Evolutionary conservation across 768 basidiomycete species (phyloP).

Genomic region (Tricholoma saponaceum): DNA sequence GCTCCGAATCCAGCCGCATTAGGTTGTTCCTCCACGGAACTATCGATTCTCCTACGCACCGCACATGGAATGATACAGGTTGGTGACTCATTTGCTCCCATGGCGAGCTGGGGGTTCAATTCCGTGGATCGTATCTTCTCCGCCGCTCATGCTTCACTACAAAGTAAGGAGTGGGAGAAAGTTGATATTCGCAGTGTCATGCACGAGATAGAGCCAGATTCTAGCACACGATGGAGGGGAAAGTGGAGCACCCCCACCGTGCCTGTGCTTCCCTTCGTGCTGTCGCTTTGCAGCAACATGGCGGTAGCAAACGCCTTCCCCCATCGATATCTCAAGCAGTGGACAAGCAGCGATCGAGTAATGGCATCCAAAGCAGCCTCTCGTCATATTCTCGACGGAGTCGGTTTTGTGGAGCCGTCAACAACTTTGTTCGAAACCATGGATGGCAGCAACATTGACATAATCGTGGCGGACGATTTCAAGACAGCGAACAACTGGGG

Average conservation of each 20-base stretch:
- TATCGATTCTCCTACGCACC: background rate
- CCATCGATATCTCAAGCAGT: background rate
- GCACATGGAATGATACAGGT: background rate
- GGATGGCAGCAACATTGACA: background rate
- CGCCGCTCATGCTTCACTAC: background rate
- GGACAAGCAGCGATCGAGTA: background rate
- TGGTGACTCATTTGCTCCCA: background rate
- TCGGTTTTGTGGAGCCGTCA: conserved; percentile 1
- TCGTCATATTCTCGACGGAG: background rate
- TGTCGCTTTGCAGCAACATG: background rate
- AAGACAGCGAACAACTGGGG: conserved; percentile 17
- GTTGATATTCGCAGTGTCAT: background rate
- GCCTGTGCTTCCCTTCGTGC: conserved; percentile 3
- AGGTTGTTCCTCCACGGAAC: background rate
- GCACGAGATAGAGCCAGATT: conserved; percentile 1
- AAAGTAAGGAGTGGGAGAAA: background rate
- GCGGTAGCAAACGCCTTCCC: conserved; percentile 5
- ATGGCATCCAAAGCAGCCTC: background rate
- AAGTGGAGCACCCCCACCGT: background rate
- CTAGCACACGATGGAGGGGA: background rate
- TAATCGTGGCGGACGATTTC: conserved; percentile 9
- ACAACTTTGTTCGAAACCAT: background rate
- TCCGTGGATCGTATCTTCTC: background rate
- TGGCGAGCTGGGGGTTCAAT: conserved; percentile 2
- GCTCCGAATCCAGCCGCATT: background rate